These are phyloP conservation scores for Boletus smithii DNA, from an alignment of 1,284 basidiomycete genomes.

Conservation along the genomic window DNA sequence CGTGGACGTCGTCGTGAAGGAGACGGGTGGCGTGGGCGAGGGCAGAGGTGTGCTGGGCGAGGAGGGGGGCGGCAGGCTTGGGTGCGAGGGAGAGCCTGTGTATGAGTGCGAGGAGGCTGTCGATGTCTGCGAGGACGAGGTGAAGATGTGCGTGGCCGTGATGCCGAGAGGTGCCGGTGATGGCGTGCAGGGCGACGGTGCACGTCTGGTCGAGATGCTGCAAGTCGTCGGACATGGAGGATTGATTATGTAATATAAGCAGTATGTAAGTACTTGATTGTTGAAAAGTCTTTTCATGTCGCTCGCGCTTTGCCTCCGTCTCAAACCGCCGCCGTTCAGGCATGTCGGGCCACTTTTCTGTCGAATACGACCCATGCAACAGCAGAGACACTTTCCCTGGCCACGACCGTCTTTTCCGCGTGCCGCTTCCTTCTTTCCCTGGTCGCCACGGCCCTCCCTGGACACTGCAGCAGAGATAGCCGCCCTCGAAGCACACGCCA, in stretches of 20 bases:
- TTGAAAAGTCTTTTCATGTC: no score
- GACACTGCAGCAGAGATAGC: conserved; percentile 65
- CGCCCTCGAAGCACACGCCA: conserved; percentile 69
- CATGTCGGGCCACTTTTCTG: conserved; percentile 8
- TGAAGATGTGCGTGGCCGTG: no score
- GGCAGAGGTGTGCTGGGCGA: conserved; percentile 50
- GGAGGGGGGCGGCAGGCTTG: conserved; percentile 56
- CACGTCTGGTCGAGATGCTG: no score
- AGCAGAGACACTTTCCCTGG: conserved; percentile 14
- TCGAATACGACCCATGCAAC: not conserved
- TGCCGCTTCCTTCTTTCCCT: conserved; percentile 50
- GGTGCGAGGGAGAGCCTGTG: conserved; percentile 67
- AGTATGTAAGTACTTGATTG: no score
- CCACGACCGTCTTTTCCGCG: conserved; percentile 13
- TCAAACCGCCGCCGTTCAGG: conserved; percentile 16
- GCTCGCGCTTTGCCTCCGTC: conserved; percentile 2
- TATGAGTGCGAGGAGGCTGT: conserved; percentile 60
- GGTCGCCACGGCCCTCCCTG: conserved; percentile 56
- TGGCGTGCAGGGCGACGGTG: no score
- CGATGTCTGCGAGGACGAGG: conserved; percentile 53
- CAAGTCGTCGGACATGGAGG: no score
- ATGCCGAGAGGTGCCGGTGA: no score
- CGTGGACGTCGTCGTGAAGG: conserved; percentile 47
- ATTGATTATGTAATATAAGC: no score
- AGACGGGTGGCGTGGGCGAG: conserved; percentile 58